A percentile compares a stretch with the other conserved stretches of the same genome.
phyloP scores from a whole-genome alignment of 805 yeast genomes.

The Zygotorulaspora chibaensis region DNA sequence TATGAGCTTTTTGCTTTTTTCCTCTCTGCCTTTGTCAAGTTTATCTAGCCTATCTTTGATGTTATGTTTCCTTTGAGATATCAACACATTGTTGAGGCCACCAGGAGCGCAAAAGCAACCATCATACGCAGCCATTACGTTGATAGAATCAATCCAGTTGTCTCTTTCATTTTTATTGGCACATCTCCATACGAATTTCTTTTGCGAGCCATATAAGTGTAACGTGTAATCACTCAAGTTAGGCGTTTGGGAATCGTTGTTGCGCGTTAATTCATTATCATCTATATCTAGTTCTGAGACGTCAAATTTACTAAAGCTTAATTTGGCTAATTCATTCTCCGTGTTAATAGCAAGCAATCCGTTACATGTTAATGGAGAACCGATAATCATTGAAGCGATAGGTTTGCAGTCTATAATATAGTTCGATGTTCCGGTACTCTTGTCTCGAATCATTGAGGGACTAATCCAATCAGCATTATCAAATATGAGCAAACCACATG shows the following conservation, averaged over 20 bases:
- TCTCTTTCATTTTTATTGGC: conserved; percentile 42
- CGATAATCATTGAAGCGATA: conserved; percentile 16
- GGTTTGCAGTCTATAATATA: conserved; percentile 32
- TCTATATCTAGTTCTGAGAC: conserved; percentile 11
- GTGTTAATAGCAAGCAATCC: conserved; percentile 20
- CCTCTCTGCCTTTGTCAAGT: conserved; percentile 35
- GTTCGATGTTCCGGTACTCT: conserved; percentile 23
- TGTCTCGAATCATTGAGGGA: conserved; percentile 26
- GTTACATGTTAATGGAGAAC: conserved; percentile 14
- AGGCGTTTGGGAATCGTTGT: conserved; percentile 31
- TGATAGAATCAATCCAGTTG: conserved; percentile 54
- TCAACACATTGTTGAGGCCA: conserved; percentile 30
- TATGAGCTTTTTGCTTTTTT: conserved; percentile 36
- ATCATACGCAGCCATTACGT: conserved; percentile 26
- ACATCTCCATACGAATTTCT: conserved; percentile 42
- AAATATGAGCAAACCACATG: conserved; percentile 46
- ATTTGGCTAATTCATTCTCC: conserved; percentile 6
- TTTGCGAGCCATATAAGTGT: conserved; percentile 40
- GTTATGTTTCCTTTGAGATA: conserved; percentile 24
- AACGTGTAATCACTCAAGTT: conserved; percentile 30
- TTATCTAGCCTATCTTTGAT: conserved; percentile 36
- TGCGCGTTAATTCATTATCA: conserved; percentile 12
- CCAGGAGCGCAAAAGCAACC: conserved; percentile 22
- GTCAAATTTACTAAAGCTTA: conserved; percentile 2
- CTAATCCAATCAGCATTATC: conserved; percentile 31